These are phyloP conservation scores for Thermothielavioides terrestris DNA, from an alignment of 495 filamentous ascomycete genomes.

Conservation along the genomic window DNA sequence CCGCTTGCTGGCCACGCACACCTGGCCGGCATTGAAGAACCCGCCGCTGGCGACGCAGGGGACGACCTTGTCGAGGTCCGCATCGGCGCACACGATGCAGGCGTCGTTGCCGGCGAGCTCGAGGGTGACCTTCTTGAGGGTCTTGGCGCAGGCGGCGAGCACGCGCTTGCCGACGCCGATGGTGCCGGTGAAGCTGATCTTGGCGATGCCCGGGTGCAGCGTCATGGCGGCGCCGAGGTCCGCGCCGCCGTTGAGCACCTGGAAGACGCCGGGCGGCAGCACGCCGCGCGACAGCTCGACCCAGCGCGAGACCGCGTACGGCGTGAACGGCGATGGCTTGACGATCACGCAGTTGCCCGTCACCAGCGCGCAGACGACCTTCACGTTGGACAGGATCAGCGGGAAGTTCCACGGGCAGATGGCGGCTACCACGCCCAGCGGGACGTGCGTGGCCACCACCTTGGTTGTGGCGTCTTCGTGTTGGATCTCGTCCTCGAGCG, in stretches of 20 bases:
- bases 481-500: slow-evolving; percentile 38
- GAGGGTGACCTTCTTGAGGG: slow-evolving; percentile 47
- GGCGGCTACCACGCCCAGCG: slow-evolving; percentile 46
- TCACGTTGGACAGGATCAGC: slow-evolving; percentile 45
- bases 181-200: slow-evolving; percentile 64
- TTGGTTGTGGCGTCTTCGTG: slow-evolving; percentile 42
- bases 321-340: slow-evolving; percentile 57
- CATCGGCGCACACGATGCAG: slow-evolving; percentile 55
- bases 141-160: slow-evolving; percentile 50
- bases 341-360: slow-evolving; percentile 57
- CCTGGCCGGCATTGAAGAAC: slow-evolving; percentile 54
- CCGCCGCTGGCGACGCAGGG: slow-evolving; percentile 42
- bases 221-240: slow-evolving; percentile 52
- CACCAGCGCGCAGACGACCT: slow-evolving; percentile 47
- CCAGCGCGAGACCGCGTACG: slow-evolving; percentile 58
- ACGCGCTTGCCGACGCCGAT: slow-evolving; percentile 56
- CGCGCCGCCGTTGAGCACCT: slow-evolving; percentile 58
- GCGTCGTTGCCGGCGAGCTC: slow-evolving; percentile 61
- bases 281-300: slow-evolving; percentile 51
- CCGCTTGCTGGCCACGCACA: slow-evolving; percentile 48
- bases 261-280: slow-evolving; percentile 59
- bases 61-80: slow-evolving; percentile 52
- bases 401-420: slow-evolving; percentile 62
- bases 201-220: slow-evolving; percentile 51
- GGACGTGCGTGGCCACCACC: slow-evolving; percentile 42